phyloP scores from a whole-genome alignment of 805 yeast species.

The Candida arabinofermentans region DNA sequence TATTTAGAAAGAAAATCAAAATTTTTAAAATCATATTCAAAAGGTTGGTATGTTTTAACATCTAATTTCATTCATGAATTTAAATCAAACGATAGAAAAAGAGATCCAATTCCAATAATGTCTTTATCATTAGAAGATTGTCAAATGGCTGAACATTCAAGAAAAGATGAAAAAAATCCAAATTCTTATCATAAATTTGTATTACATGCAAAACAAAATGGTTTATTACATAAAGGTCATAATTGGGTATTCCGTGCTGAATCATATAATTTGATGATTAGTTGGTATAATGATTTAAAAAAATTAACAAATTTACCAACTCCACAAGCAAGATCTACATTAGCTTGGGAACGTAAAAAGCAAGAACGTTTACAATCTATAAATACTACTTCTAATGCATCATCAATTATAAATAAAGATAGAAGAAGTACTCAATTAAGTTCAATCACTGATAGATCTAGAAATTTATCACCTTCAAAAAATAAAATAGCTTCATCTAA shows the following conservation, averaged over 20 bases:
- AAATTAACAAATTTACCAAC: conserved; percentile 58
- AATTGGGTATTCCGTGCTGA: conserved; percentile 96
- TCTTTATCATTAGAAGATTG: conserved; percentile 78
- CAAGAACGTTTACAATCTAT: conserved; percentile 19
- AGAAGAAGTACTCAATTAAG: conserved; percentile 15
- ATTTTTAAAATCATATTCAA: conserved; percentile 83
- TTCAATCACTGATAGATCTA: conserved; percentile 15
- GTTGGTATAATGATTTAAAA: conserved; percentile 80
- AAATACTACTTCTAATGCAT: conserved; percentile 28
- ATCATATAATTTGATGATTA: conserved; percentile 70
- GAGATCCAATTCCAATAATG: conserved; percentile 78
- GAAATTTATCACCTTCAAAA: conserved; percentile 7
- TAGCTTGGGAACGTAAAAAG: conserved; percentile 33
- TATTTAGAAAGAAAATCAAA: conserved; percentile 86
- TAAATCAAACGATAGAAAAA: conserved; percentile 75
- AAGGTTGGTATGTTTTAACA: conserved; percentile 88
- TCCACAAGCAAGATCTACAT: conserved; percentile 54
- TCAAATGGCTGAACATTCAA: conserved; percentile 76
- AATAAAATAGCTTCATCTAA: conserved; percentile 2
- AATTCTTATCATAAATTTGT: conserved; percentile 71
- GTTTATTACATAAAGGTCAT: conserved; percentile 75
- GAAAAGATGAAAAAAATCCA: conserved; percentile 54
- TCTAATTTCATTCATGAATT: conserved; percentile 88
- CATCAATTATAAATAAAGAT: conserved; percentile 17
- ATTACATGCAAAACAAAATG: conserved; percentile 68